A percentile compares a stretch with the other conserved stretches of the same genome.
These are phyloP conservation scores for Phytophthora europaea DNA, from an alignment of 352 stramenopile species.

Conservation along the genomic window DNA sequence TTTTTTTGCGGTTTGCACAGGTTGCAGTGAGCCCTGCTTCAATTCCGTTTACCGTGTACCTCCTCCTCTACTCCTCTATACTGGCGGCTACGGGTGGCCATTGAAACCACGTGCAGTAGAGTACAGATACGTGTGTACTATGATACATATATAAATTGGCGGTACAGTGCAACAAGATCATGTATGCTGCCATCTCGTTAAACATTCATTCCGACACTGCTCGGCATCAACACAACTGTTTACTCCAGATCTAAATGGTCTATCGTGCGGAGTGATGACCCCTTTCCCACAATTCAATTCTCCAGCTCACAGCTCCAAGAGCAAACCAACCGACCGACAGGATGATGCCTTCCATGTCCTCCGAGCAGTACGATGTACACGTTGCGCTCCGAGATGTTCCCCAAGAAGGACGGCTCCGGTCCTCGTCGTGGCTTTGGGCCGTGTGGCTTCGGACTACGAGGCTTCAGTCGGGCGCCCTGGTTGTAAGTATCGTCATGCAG, in stretches of 20 bases:
- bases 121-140: too few relatives aligned
- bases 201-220: constrained; percentile 1
- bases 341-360: not conserved
- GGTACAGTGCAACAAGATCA: too few relatives aligned
- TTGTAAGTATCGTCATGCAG: not conserved
- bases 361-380: constrained; percentile 19
- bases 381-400: constrained; percentile 16
- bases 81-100: too few relatives aligned
- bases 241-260: not conserved
- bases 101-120: too few relatives aligned
- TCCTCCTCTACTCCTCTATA: too few relatives aligned
- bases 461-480: constrained; percentile 10
- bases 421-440: not conserved
- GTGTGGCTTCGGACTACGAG: not conserved
- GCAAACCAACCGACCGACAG: not conserved
- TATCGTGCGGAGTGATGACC: not conserved
- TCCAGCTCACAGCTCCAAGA: not conserved
- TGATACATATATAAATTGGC: too few relatives aligned
- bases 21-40: too few relatives aligned
- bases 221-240: not conserved
- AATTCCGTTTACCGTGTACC: too few relatives aligned
- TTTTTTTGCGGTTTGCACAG: too few relatives aligned
- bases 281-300: constrained; percentile 3
- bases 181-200: not conserved
- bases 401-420: not conserved